These are phyloP conservation scores for Rhododendron kiyosumense DNA, from an alignment of 148 eudicot genomes.

Conservation along the genomic window DNA sequence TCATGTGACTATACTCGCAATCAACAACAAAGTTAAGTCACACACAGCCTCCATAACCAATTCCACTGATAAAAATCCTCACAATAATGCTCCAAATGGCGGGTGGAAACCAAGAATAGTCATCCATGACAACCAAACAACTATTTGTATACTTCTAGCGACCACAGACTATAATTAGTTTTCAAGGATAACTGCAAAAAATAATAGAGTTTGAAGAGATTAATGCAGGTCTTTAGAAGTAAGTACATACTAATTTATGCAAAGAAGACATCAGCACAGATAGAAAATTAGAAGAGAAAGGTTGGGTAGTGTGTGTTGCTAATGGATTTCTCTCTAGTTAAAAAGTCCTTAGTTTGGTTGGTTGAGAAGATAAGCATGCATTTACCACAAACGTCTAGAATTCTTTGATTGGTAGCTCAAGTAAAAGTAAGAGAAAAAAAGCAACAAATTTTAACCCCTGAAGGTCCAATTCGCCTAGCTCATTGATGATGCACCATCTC, in stretches of 20 bases:
- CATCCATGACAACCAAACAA: neutral
- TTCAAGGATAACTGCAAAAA: neutral
- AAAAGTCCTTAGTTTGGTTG: neutral
- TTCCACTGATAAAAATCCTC: neutral
- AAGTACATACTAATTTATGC: neutral
- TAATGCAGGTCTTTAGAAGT: neutral
- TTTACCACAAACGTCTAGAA: neutral
- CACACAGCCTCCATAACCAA: neutral
- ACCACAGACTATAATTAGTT: neutral
- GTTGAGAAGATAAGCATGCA: neutral
- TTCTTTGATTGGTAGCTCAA: neutral
- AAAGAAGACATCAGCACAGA: neutral
- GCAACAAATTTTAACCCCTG: neutral
- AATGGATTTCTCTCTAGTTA: neutral
- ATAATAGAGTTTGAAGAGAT: neutral
- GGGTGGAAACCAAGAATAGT: neutral
- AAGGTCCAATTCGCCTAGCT: neutral
- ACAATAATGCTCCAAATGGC: neutral
- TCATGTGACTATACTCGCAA: neutral
- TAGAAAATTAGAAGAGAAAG: neutral
- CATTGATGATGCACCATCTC: neutral
- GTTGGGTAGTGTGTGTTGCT: neutral
- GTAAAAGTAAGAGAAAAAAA: neutral
- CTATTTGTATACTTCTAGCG: neutral
- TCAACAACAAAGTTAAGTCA: neutral